Conservation (phyloP, 306 rosid species). For the Trifolium subterraneum region DNA sequence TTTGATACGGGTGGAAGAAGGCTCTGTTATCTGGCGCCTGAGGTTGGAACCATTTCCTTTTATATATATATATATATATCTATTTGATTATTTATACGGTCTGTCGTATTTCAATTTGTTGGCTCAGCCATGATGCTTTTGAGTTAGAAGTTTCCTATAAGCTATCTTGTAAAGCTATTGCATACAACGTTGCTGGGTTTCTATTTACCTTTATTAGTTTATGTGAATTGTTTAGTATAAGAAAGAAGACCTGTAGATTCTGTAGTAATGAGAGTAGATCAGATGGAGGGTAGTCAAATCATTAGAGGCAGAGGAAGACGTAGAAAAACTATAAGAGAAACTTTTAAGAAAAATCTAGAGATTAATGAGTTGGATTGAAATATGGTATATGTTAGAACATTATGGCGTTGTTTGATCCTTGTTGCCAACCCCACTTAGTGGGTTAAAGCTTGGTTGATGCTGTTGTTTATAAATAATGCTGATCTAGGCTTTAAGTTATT, state of each 20-base stretch:
- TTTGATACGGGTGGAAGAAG: slow-evolving; percentile 98
- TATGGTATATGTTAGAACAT: no score
- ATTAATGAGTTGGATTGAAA: no score
- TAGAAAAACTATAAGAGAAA: no score
- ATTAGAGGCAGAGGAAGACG: no score
- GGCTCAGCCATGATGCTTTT: slow-evolving; percentile 7
- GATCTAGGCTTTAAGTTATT: slow-evolving; percentile 7
- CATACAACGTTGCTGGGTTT: slow-evolving; percentile 21
- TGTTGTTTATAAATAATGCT: not conserved
- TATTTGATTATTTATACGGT: slow-evolving; percentile 22
- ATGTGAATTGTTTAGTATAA: slow-evolving; percentile 7
- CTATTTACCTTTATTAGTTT: not conserved
- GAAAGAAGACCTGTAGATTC: no score
- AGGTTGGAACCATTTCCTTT: slow-evolving; percentile 55
- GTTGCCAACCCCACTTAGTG: no score
- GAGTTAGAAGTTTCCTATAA: slow-evolving; percentile 20
- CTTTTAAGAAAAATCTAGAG: no score
- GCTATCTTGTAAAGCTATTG: slow-evolving; percentile 19
- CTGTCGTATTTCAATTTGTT: slow-evolving; percentile 32
- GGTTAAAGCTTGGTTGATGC: no score
- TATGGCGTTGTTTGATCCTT: no score
- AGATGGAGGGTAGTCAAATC: no score
- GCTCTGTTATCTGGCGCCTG: slow-evolving; percentile 97
- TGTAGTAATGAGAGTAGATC: no score
- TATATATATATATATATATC: slow-evolving; percentile 12